phyloP scores from a whole-genome alignment of 208 protist species.

The Leishmania arabica region DNA sequence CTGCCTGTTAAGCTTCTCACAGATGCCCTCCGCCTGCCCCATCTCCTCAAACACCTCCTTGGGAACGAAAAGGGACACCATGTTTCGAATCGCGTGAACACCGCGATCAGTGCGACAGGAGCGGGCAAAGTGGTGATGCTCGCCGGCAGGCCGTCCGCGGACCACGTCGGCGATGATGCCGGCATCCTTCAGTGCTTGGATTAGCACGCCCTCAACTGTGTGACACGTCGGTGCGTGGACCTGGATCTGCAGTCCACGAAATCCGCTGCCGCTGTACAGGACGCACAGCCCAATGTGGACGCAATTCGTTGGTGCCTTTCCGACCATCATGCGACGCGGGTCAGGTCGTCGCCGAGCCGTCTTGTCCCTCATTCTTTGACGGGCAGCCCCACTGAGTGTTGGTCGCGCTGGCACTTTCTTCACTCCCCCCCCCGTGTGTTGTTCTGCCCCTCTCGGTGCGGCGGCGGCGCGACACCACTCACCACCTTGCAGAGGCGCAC shows the following conservation, averaged over 20 bases:
- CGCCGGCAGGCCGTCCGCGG: constrained; percentile 40
- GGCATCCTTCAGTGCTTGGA: constrained; percentile 71
- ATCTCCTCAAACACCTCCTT: constrained; percentile 31
- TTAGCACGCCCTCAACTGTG: constrained; percentile 81
- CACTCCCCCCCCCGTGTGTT: neutral
- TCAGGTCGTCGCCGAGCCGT: constrained; percentile 28
- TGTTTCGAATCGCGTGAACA: constrained; percentile 83
- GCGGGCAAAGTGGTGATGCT: constrained; percentile 63
- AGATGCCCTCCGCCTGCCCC: constrained; percentile 35
- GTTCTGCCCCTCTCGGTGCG: neutral
- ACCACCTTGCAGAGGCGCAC: neutral
- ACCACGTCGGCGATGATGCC: constrained; percentile 49
- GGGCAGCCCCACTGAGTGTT: neutral
- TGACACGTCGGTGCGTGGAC: constrained; percentile 72
- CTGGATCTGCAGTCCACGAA: constrained; percentile 84
- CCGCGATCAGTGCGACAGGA: constrained; percentile 86
- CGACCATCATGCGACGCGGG: constrained; percentile 34
- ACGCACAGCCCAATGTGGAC: constrained; percentile 70
- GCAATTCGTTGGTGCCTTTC: constrained; percentile 62
- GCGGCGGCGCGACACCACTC: neutral
- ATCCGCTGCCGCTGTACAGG: constrained; percentile 67
- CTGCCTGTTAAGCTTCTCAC: constrained; percentile 36
- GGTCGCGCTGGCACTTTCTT: neutral
- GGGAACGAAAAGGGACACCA: constrained; percentile 71
- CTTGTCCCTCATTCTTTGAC: constrained; percentile 9